Base-by-base conservation (phyloP, 208 protist genomes). In the Acanthamoeba sp. region DNA sequence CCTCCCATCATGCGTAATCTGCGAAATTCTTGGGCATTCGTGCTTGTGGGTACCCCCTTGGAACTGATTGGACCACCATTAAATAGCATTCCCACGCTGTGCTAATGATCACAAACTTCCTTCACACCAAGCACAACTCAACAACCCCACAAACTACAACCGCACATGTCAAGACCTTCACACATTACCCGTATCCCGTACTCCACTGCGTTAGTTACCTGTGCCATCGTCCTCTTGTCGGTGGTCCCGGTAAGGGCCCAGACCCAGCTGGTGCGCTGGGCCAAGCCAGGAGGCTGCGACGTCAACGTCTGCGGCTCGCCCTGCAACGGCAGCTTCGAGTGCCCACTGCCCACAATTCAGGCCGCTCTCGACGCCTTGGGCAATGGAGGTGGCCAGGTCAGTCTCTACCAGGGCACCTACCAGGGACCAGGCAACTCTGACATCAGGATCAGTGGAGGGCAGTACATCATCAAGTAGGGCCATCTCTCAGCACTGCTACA, bases 291-390 rank as follows among this genome's bases (percentile, higher is more conserved):
- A 32, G 71, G 71, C 10, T 80, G 71, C 71, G 24, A 80, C 34
- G 9, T 18, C 4, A 6, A 32, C 1, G 16, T 34, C 38, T 80
- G 71, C 36, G 71, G 71, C 18, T 2, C 34, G 20, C 7, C 71
- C 0, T 80, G 71, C 36, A 80, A 80, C 22, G 71, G 71, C 32
- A 80, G 71, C 71, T 80, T 80, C 38, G 71, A 80, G 24, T 80
- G 71, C 36, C 71, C 71, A 16, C 22, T 80, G 22, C 22, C 32
- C n/a, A 80, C 71, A 0, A 42, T 80, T 20, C 71, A 80, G 36
- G 71, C n/a, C 7, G 71, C 71, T 45, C 34, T 80, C 9, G 34
- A 38, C 27, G 71, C 32, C 18, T 36, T 80, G 6, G 36, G 7
- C 1, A 0, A 1, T 10, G 71, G 71, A 0, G 71, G 71, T 1